Evolutionary conservation across 129 eudicot species (phyloP).

Genomic region (Erigeron canadensis): DNA sequence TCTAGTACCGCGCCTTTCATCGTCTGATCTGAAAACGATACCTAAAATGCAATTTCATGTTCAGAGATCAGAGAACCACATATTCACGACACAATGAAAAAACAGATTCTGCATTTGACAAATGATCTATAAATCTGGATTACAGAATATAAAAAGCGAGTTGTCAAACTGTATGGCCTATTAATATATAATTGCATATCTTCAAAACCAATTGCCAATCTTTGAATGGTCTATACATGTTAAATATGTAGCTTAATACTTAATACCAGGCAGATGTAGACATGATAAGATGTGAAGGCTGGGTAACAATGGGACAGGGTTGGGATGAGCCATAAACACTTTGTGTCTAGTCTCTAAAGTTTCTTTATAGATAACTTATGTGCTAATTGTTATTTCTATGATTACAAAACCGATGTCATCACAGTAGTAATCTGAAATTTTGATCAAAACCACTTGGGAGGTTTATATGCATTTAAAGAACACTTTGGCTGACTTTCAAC

Average conservation of each 20-base stretch:
- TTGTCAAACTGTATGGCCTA: too few species aligned
- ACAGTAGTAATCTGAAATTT: not conserved
- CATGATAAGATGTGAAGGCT: not conserved
- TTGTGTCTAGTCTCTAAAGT: not conserved
- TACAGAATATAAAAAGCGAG: not conserved
- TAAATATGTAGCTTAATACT: not conserved
- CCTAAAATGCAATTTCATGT: conserved; percentile 45
- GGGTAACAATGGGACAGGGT: not conserved
- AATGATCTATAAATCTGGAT: conserved; percentile 6
- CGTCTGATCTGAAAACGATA: conserved; percentile 63
- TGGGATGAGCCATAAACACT: not conserved
- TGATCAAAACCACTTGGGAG: not conserved
- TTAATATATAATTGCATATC: too few species aligned
- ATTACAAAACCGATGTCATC: not conserved
- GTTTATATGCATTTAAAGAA: not conserved
- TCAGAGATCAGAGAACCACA: conserved; percentile 14
- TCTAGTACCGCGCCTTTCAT: conserved; percentile 66
- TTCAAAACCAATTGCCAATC: not conserved
- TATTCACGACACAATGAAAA: conserved; percentile 9
- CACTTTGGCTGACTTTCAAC: not conserved
- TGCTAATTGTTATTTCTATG: not conserved
- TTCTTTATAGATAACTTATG: not conserved
- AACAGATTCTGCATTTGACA: conserved; percentile 7
- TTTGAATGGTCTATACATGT: not conserved
- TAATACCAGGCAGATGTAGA: not conserved